Percentiles rank a stretch among this genome's conserved stretches.
Evolutionary conservation across 176 grass and related monocot species (phyloP).

Genomic region (Hyparrhenia diplandra): DNA sequence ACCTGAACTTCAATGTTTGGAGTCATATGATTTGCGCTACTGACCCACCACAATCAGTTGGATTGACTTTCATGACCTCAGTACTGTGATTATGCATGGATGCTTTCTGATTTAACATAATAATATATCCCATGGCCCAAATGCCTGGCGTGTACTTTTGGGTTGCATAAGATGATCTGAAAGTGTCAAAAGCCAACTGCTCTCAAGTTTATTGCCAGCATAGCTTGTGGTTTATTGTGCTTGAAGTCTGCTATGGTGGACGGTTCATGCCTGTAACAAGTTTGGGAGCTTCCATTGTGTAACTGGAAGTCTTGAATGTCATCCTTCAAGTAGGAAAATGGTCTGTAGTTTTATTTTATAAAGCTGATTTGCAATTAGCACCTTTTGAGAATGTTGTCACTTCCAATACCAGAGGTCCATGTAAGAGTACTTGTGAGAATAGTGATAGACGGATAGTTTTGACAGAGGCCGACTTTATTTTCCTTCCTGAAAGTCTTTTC

Average conservation of each 20-base stretch:
- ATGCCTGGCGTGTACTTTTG: neutral
- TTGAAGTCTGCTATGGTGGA: neutral
- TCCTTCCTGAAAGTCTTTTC: no score
- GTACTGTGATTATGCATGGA: neutral
- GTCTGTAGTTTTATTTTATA: neutral
- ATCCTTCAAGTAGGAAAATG: neutral
- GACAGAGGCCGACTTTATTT: neutral
- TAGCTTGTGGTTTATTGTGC: neutral
- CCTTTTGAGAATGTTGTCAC: neutral
- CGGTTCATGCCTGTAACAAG: slow-evolving; percentile 9
- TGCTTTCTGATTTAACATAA: neutral
- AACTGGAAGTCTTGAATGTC: neutral
- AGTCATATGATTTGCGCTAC: neutral
- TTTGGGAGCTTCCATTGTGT: neutral
- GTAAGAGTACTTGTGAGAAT: neutral
- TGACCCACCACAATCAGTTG: neutral
- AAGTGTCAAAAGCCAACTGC: neutral
- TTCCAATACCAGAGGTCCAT: neutral
- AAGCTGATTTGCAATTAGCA: neutral
- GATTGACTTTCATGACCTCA: neutral
- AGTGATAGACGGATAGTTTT: neutral
- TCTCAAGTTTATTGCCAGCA: neutral
- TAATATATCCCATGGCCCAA: neutral
- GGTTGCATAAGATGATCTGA: neutral
- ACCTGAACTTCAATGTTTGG: neutral